Percentiles rank a stretch among this genome's conserved stretches.
These are phyloP conservation scores for Ophiocordyceps sinensis DNA, from an alignment of 2,329 filamentous ascomycete genomes.

Conservation along the genomic window DNA sequence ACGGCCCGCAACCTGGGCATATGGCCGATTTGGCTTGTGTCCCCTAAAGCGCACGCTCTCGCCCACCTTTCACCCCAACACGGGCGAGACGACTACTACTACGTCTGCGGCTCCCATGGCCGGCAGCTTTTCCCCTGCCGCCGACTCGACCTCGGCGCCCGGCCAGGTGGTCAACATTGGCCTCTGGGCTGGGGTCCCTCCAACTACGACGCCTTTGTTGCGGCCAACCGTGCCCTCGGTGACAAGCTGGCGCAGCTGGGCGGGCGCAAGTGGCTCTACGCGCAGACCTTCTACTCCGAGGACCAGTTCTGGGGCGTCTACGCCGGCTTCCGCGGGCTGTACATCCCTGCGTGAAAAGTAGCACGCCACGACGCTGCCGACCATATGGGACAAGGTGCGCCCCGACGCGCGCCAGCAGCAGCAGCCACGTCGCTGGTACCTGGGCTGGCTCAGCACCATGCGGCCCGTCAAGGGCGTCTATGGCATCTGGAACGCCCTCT, in stretches of 20 bases:
- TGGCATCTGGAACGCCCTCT: slow-evolving; percentile 44
- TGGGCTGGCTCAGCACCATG: slow-evolving; percentile 28
- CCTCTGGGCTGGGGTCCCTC: slow-evolving; percentile 65
- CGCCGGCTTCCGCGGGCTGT: slow-evolving; percentile 34
- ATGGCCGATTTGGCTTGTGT: slow-evolving; percentile 48
- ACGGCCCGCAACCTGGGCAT: slow-evolving; percentile 34
- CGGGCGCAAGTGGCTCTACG: slow-evolving; percentile 79
- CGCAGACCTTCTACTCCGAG: slow-evolving; percentile 70
- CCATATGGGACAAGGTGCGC: slow-evolving; percentile 56
- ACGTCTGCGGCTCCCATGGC: no score
- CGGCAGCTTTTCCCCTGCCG: no score
- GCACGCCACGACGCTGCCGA: slow-evolving; percentile 44
- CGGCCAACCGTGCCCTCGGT: slow-evolving; percentile 58
- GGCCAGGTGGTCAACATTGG: slow-evolving; percentile 44
- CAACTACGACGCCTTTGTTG: slow-evolving; percentile 43
- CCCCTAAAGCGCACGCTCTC: slow-evolving; percentile 32
- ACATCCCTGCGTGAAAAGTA: slow-evolving; percentile 52
- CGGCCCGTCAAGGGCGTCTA: slow-evolving; percentile 45
- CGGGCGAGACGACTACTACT: slow-evolving; percentile 9
- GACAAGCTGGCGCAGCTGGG: slow-evolving; percentile 51
- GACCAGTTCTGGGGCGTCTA: slow-evolving; percentile 56
- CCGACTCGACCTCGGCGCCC: slow-evolving; percentile 1
- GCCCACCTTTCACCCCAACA: slow-evolving; percentile 42
- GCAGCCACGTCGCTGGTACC: slow-evolving; percentile 11
- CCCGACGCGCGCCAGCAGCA: slow-evolving; percentile 25